Base-by-base conservation (phyloP, 2,329 filamentous ascomycete species). In the Alternaria incomplexa region DNA sequence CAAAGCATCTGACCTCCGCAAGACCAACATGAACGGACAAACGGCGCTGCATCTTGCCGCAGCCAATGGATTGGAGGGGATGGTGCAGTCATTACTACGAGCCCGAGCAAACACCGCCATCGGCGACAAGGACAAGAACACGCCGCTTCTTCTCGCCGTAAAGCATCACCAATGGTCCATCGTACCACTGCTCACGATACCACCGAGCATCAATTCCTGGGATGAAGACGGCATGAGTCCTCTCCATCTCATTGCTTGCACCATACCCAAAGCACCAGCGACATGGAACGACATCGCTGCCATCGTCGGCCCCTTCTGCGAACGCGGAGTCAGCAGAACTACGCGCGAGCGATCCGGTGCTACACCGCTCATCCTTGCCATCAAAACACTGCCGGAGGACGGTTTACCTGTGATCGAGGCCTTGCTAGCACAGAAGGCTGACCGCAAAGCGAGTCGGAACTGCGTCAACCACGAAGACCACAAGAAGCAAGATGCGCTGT, bases 391-490 rank as follows among this genome's bases (percentile, higher is more conserved):
- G 11, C 73, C 73, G 0, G 73, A 74, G 50, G 71, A 77, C 7
- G 77, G 76, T 0, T 7, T 77, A 4, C 67, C 69, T 2, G 66
- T 78, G 11, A 40, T 79, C 5, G 71, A 79, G 52, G 65, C 63
- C 10, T 54, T 78, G 2, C 61, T 79, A 3, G 55, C 58, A 4
- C 65, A 73, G 56, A 69, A 62, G 20, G 60, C 61, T 4, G 61
- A 68, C 10, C 64, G 66, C 22, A 66, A 64, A 56, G 66, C 56
- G 8, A 70, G 64, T 52, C 65, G 66, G 51, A 77, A 78, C 30
- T 79, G 76, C 54, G 68, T 74, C 11, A 67, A 66, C 8, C 77
- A 79, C 32, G 73, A 78, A 32, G 76, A 79, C 22, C 75, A 77
- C 50, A 65, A 70, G 36, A 65, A 68, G 15, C 64, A 56, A 0